Evolutionary conservation across 1,139 yeast genomes (phyloP).

Genomic region (Saccharomyces hybrid): DNA sequence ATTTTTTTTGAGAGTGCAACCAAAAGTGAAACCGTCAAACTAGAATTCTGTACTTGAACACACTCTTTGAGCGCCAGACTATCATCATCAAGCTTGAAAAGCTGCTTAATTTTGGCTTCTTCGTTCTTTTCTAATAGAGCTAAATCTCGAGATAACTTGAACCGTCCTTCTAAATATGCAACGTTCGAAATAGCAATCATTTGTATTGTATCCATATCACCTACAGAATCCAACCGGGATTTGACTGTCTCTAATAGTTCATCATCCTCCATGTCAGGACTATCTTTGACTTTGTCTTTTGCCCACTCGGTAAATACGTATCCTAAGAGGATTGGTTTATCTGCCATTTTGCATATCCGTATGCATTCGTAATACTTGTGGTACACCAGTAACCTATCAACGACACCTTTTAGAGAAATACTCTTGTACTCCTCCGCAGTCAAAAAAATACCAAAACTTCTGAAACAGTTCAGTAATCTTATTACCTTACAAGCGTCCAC

Average conservation of each 20-base stretch:
- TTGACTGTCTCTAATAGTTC: constrained; percentile 49
- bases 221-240: constrained; percentile 30
- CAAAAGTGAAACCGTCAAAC: constrained; percentile 55
- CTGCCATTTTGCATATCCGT: constrained; percentile 41
- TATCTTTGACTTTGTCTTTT: constrained; percentile 54
- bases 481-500: constrained; percentile 52
- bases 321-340: background rate
- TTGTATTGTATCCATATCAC: constrained; percentile 36
- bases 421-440: constrained; percentile 48
- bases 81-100: constrained; percentile 64
- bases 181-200: constrained; percentile 57
- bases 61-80: constrained; percentile 66
- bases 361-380: constrained; percentile 58
- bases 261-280: constrained; percentile 49
- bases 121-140: constrained; percentile 64
- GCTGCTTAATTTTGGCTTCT: constrained; percentile 52
- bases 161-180: constrained; percentile 81
- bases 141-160: constrained; percentile 55
- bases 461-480: constrained; percentile 46
- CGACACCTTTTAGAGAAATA: constrained; percentile 48
- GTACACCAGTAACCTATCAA: constrained; percentile 53
- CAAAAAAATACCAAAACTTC: constrained; percentile 59
- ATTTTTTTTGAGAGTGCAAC: constrained; percentile 42
- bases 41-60: constrained; percentile 57
- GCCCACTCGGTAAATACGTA: constrained; percentile 75